phyloP scores from a whole-genome alignment of 805 yeast genomes.

The Barnettozyma populi region DNA sequence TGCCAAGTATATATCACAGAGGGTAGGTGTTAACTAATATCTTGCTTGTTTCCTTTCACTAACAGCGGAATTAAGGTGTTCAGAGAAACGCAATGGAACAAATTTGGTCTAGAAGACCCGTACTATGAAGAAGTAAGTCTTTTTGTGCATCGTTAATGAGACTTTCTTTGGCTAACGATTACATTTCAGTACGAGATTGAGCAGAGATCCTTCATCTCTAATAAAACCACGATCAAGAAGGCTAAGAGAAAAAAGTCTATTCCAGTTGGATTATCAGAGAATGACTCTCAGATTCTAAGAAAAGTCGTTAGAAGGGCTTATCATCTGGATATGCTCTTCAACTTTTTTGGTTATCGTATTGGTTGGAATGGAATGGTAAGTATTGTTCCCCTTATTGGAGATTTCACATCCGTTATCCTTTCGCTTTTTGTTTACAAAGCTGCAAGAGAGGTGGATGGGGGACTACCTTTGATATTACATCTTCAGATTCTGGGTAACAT shows the following conservation, averaged over 20 bases:
- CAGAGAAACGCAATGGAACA: slow-evolving; percentile 29
- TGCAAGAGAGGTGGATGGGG: slow-evolving; percentile 54
- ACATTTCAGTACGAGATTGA: slow-evolving; percentile 18
- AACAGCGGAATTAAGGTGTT: slow-evolving; percentile 20
- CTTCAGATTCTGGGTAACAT: slow-evolving; percentile 55
- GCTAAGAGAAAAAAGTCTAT: slow-evolving; percentile 29
- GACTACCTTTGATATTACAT: slow-evolving; percentile 53
- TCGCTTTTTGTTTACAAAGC: slow-evolving; percentile 39
- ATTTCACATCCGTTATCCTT: slow-evolving; percentile 45
- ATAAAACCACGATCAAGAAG: slow-evolving; percentile 16
- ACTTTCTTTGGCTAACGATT: neutral
- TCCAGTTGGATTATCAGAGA: slow-evolving; percentile 51
- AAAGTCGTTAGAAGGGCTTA: slow-evolving; percentile 57
- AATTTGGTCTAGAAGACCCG: slow-evolving; percentile 39
- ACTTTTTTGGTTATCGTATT: slow-evolving; percentile 50
- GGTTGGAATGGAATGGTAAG: slow-evolving; percentile 72
- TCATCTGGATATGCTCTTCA: slow-evolving; percentile 61
- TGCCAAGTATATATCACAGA: slow-evolving; percentile 20
- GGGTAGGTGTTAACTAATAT: slow-evolving; percentile 11
- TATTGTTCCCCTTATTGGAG: slow-evolving; percentile 64
- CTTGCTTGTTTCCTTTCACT: neutral
- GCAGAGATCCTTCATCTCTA: slow-evolving; percentile 18
- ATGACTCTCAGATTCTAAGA: slow-evolving; percentile 46
- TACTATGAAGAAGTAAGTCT: slow-evolving; percentile 32
- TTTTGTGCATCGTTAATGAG: neutral